Conservation (phyloP, 2,329 filamentous ascomycete species). For the Proliferodiscus dingleyae region DNA sequence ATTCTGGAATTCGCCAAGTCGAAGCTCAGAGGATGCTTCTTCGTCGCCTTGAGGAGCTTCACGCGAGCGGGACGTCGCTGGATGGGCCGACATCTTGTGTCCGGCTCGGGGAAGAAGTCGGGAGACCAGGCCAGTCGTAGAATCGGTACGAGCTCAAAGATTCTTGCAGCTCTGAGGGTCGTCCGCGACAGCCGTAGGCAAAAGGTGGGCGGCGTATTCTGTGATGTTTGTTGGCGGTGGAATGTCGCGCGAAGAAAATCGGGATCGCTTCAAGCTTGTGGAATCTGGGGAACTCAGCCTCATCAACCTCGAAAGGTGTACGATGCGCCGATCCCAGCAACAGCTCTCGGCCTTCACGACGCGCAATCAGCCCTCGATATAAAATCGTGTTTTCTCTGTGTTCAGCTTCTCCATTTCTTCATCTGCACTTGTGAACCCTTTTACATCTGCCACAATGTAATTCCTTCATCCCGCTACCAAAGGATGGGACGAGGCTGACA, state of each 20-base stretch:
- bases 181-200: no score
- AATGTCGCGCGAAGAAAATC: slow-evolving; percentile 17
- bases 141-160: neutral
- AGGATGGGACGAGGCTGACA: neutral
- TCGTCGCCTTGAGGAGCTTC: slow-evolving; percentile 73
- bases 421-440: no score
- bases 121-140: neutral
- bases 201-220: no score
- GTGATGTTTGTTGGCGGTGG: slow-evolving; percentile 2
- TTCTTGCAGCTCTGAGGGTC: no score
- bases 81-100: neutral
- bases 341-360: neutral
- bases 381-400: neutral
- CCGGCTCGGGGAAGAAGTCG: neutral
- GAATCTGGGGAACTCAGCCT: no score
- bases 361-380: neutral
- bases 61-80: slow-evolving; percentile 57
- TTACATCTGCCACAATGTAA: no score
- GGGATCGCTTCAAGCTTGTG: slow-evolving; percentile 1
- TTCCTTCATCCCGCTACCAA: no score
- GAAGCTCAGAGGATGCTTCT: slow-evolving; percentile 75
- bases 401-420: neutral
- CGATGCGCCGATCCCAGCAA: slow-evolving; percentile 10
- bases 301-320: slow-evolving; percentile 3
- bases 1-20: slow-evolving; percentile 88